Conservation (phyloP, 768 basidiomycete species). For the Tephrocybe sp. region DNA sequence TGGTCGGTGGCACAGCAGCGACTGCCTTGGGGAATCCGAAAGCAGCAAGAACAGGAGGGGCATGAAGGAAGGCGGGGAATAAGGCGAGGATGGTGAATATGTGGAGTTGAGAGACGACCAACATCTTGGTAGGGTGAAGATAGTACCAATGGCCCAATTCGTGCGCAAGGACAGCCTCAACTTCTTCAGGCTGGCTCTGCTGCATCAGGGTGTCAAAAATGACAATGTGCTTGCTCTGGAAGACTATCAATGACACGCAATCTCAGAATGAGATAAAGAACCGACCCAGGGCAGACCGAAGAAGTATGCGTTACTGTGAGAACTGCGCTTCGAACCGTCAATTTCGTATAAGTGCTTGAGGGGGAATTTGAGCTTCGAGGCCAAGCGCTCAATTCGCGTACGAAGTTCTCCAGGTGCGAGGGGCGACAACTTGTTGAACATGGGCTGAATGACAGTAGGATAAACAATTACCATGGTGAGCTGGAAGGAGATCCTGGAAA, state of each 20-base stretch:
- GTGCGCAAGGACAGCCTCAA: slow-evolving; percentile 97
- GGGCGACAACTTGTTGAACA: slow-evolving; percentile 97
- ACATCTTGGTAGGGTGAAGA: slow-evolving; percentile 86
- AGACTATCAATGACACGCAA: background rate
- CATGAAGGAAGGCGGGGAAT: slow-evolving; percentile 88
- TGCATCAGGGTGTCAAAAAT: slow-evolving; percentile 97
- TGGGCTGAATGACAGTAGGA: slow-evolving; percentile 86
- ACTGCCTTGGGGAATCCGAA: slow-evolving; percentile 76
- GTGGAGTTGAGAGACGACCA: slow-evolving; percentile 84
- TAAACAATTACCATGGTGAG: slow-evolving; percentile 80
- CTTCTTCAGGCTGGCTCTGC: slow-evolving; percentile 85
- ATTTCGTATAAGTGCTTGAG: slow-evolving; percentile 95
- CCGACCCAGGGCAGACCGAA: slow-evolving; percentile 92
- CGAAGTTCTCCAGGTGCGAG: slow-evolving; percentile 77
- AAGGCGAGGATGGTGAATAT: slow-evolving; percentile 81
- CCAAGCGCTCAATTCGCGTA: slow-evolving; percentile 71
- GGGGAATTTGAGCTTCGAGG: slow-evolving; percentile 85
- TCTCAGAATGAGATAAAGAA: slow-evolving; percentile 5
- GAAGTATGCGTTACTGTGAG: slow-evolving; percentile 98
- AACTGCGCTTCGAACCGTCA: slow-evolving; percentile 93
- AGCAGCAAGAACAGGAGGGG: slow-evolving; percentile 72
- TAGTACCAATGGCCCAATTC: slow-evolving; percentile 97
- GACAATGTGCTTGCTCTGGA: slow-evolving; percentile 88
- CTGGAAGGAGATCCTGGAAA: slow-evolving; percentile 72
- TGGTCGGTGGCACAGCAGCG: slow-evolving; percentile 68